Evolutionary conservation across 2,329 filamentous ascomycete species (phyloP).

Genomic region (Talaromyces sp.): DNA sequence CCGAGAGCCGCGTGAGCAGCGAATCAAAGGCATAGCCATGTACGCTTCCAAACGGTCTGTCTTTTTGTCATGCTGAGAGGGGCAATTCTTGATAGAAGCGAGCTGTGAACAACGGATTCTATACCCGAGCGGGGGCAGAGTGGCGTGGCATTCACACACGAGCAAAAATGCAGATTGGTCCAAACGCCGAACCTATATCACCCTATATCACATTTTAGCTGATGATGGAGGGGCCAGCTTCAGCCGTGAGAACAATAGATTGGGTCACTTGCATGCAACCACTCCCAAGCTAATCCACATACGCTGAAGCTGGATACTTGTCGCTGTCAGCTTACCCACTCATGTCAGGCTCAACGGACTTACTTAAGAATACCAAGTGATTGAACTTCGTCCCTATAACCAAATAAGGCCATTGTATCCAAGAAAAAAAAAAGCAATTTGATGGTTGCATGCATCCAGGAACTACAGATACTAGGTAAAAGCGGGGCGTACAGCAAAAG

Average conservation of each 20-base stretch:
- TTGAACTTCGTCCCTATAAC: background rate
- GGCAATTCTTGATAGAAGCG: background rate
- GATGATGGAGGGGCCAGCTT: background rate
- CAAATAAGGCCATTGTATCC: background rate
- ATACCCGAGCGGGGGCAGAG: background rate
- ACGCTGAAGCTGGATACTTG: background rate
- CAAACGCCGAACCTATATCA: background rate
- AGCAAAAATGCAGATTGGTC: too few species aligned
- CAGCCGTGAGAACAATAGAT: background rate
- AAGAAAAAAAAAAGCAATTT: too few species aligned
- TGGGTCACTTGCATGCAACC: too few species aligned
- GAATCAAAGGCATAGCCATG: background rate
- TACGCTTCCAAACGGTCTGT: background rate
- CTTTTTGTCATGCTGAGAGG: slow-evolving; percentile 1
- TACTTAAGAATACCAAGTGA: background rate
- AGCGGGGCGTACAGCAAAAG: too few species aligned
- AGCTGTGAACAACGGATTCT: background rate
- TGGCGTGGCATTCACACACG: background rate
- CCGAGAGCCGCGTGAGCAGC: background rate
- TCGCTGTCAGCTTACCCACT: slow-evolving; percentile 14
- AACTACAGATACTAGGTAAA: too few species aligned
- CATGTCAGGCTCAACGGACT: background rate
- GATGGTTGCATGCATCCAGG: too few species aligned
- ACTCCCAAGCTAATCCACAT: too few species aligned
- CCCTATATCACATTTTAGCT: background rate